A percentile compares a stretch with the other conserved stretches of the same genome.
phyloP scores from a whole-genome alignment of 2,329 filamentous ascomycete species.

The Ophiostoma australiae region DNA sequence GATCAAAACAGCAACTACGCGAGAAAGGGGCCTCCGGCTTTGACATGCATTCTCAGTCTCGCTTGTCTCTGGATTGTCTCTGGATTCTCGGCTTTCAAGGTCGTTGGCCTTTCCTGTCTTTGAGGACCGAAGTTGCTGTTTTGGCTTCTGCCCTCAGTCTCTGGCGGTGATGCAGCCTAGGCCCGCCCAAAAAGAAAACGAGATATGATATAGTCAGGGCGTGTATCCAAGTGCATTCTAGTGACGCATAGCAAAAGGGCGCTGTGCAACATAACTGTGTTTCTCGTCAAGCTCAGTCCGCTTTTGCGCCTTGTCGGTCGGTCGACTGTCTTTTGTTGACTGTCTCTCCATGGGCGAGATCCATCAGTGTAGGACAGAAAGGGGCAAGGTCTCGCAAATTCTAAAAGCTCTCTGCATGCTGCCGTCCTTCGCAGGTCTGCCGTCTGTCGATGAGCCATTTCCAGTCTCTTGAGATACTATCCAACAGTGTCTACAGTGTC shows the following conservation, averaged over 20 bases:
- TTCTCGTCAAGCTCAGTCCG: conserved; percentile 7
- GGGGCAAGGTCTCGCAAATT: conserved; percentile 13
- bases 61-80: neutral
- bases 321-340: neutral
- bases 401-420: conserved; percentile 1
- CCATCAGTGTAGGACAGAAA: conserved; percentile 12
- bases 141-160: neutral
- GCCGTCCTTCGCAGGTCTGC: neutral
- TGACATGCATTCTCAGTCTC: neutral
- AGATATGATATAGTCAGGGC: neutral
- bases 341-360: neutral
- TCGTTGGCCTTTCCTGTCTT: neutral
- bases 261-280: neutral
- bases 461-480: too few species aligned
- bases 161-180: neutral
- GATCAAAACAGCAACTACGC: neutral
- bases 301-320: neutral
- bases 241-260: neutral
- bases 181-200: neutral
- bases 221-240: neutral
- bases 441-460: neutral
- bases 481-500: too few species aligned
- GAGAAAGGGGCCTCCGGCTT: neutral
- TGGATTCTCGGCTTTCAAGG: too few species aligned
- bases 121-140: neutral